Conservation (phyloP, 2,329 filamentous ascomycete species). For the Colletotrichum sp. region DNA sequence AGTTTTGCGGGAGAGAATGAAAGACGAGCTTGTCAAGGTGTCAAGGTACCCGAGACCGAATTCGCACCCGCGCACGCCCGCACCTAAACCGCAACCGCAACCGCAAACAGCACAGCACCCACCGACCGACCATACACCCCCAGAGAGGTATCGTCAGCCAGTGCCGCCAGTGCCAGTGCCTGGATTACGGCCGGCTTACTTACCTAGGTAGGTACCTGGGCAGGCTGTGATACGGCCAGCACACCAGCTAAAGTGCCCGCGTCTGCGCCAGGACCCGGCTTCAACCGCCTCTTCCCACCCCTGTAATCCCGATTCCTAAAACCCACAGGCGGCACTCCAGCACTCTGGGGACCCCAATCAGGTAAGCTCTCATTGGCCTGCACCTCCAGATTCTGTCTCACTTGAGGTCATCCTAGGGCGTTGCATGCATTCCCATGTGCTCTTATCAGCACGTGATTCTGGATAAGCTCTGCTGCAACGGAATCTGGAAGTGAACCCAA, state of each 20-base stretch:
- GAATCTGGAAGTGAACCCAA: neutral
- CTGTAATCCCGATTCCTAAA: neutral
- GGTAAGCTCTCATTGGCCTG: neutral
- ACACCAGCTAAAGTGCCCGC: neutral
- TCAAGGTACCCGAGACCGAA: conserved; percentile 16
- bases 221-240: neutral
- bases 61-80: neutral
- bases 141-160: neutral
- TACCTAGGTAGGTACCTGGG: neutral
- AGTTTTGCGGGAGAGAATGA: neutral
- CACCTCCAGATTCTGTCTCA: neutral
- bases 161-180: neutral
- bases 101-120: neutral
- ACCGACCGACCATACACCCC: neutral
- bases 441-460: conserved; percentile 6
- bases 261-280: neutral
- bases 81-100: neutral
- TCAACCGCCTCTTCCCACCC: neutral
- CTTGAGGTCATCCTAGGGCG: neutral
- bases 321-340: neutral
- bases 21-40: conserved; percentile 8
- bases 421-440: neutral
- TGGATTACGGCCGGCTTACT: neutral
- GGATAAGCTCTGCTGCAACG: neutral
- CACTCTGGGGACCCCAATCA: neutral